Evolutionary conservation across 805 yeast genomes (phyloP).

Genomic region (Myxozyma geophila): DNA sequence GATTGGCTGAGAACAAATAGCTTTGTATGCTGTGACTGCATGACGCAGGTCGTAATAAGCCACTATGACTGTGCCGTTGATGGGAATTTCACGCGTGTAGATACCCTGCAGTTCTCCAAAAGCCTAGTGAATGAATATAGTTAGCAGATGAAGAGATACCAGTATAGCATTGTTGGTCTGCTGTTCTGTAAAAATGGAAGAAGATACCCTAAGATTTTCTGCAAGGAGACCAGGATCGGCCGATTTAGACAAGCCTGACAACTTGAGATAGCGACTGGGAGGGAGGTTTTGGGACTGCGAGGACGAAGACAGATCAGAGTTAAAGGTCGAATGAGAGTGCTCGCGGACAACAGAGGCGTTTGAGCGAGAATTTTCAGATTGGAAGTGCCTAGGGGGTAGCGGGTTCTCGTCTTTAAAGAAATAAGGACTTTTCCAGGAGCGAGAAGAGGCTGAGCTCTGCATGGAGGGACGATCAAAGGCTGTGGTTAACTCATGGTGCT

Average conservation of each 20-base stretch:
- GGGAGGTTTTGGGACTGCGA: background rate
- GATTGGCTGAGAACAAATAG: conserved; percentile 37
- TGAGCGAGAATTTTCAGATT: conserved; percentile 4
- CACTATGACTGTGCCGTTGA: conserved; percentile 37
- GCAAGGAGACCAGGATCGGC: conserved; percentile 20
- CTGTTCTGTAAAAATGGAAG: background rate
- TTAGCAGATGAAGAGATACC: background rate
- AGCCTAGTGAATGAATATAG: conserved; percentile 8
- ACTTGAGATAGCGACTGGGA: conserved; percentile 31
- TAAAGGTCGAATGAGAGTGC: conserved; percentile 21
- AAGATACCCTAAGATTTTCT: conserved; percentile 26
- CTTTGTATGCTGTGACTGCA: conserved; percentile 38
- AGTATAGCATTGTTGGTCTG: background rate
- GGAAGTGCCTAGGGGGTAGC: background rate
- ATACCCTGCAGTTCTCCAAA: conserved; percentile 40
- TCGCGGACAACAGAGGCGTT: conserved; percentile 19
- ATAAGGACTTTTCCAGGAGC: conserved; percentile 22
- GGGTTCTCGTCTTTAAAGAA: background rate
- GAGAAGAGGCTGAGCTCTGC: conserved; percentile 21
- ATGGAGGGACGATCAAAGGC: conserved; percentile 25
- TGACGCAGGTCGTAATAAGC: conserved; percentile 39
- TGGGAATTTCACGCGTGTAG: conserved; percentile 35
- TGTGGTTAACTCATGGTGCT: conserved; percentile 18
- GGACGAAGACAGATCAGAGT: background rate
- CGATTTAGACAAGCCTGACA: conserved; percentile 28